Conservation (phyloP, 768 basidiomycete species). For the Suillus placidus region DNA sequence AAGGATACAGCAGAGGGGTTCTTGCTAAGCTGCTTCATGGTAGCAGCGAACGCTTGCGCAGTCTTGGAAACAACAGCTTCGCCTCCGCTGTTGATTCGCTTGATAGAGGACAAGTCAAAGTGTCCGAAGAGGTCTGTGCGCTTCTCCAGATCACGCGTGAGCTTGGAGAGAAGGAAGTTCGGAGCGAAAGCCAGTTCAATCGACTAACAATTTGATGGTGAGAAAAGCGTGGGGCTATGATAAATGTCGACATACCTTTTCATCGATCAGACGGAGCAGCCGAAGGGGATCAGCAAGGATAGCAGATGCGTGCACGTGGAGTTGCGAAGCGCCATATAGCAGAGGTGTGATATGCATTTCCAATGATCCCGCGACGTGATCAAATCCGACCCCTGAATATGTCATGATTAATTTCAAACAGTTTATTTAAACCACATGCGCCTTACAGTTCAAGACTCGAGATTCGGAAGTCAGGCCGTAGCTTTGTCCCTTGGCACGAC, state of each 20-base stretch:
- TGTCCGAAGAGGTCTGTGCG: constrained; percentile 26
- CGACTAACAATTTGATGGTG: constrained; percentile 21
- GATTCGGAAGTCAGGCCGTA: constrained; percentile 38
- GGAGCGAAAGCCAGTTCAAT: constrained; percentile 39
- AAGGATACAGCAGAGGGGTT: constrained; percentile 16
- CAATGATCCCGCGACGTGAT: constrained; percentile 47
- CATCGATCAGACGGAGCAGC: constrained; percentile 37
- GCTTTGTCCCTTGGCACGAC: constrained; percentile 36
- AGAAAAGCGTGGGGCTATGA: constrained; percentile 15
- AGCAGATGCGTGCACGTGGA: constrained; percentile 26
- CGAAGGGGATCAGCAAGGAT: constrained; percentile 28
- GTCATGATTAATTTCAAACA: background rate
- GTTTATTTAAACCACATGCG: background rate
- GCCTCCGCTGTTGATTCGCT: constrained; percentile 44
- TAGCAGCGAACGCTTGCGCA: constrained; percentile 40
- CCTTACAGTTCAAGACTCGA: constrained; percentile 44
- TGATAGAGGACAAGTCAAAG: constrained; percentile 39
- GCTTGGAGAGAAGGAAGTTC: constrained; percentile 45
- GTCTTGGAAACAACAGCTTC: constrained; percentile 45
- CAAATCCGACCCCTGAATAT: constrained; percentile 44
- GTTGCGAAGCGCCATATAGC: constrained; percentile 32
- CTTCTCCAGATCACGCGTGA: constrained; percentile 36
- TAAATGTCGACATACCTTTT: constrained; percentile 33
- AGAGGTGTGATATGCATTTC: constrained; percentile 45
- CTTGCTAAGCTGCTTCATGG: constrained; percentile 30